Conservation (phyloP, 2,329 filamentous ascomycete species). For the Calonectria honghensis region DNA sequence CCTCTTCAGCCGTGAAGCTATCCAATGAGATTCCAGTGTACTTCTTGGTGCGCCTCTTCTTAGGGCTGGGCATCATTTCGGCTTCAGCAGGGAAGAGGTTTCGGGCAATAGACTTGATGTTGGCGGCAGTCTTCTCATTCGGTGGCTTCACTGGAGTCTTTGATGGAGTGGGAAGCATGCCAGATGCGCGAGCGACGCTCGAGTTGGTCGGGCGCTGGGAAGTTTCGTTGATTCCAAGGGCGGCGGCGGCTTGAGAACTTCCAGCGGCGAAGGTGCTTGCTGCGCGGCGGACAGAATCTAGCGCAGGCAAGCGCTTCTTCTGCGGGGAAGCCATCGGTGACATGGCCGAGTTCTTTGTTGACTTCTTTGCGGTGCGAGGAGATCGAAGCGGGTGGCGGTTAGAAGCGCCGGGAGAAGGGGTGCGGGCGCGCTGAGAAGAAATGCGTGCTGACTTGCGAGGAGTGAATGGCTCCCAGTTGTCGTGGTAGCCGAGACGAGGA, state of each 20-base stretch:
- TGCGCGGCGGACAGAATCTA: conserved; percentile 69
- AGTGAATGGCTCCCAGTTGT: conserved; percentile 83
- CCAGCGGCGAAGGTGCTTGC: conserved; percentile 67
- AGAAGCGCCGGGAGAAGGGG: conserved; percentile 71
- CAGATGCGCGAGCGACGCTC: conserved; percentile 60
- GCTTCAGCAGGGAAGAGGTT: conserved; percentile 78
- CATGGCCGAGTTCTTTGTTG: conserved; percentile 58
- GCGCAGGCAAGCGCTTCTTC: conserved; percentile 70
- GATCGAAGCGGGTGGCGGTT: conserved; percentile 58
- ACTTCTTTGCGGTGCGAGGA: conserved; percentile 59
- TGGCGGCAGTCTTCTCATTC: conserved; percentile 69
- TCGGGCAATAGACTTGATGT: conserved; percentile 74
- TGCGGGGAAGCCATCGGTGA: conserved; percentile 69
- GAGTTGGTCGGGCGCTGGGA: conserved; percentile 53
- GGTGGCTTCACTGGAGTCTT: conserved; percentile 84
- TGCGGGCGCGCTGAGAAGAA: conserved; percentile 73
- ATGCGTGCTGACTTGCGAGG: conserved; percentile 82
- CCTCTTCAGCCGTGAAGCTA: conserved; percentile 75
- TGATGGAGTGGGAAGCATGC: conserved; percentile 84
- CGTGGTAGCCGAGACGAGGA: conserved; percentile 79
- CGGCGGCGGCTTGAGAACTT: conserved; percentile 64
- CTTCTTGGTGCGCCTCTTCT: conserved; percentile 75
- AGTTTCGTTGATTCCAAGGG: conserved; percentile 61
- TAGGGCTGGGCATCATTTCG: conserved; percentile 75
- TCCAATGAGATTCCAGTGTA: conserved; percentile 73